phyloP scores from a whole-genome alignment of 2,329 filamentous ascomycete species.

The Juglanconis sp. region DNA sequence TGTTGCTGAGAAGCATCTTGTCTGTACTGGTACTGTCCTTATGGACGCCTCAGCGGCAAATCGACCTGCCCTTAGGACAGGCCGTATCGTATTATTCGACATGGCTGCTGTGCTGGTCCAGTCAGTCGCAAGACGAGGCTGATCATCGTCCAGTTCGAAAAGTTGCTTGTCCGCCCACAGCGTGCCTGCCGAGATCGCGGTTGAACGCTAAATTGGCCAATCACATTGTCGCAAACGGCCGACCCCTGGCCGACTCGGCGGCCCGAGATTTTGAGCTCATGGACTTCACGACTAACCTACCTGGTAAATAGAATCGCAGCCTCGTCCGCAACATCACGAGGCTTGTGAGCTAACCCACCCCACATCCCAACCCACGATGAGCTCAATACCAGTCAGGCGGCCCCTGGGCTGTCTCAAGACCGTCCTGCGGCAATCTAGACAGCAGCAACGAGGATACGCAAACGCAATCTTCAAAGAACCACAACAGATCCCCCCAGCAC shows the following conservation, averaged over 20 bases:
- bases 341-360: conserved; percentile 10
- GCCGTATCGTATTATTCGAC: conserved; percentile 21
- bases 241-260: neutral
- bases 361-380: conserved; percentile 41
- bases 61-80: conserved; percentile 23
- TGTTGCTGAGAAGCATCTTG: conserved; percentile 24
- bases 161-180: conserved; percentile 1
- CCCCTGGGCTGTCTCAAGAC: conserved; percentile 70
- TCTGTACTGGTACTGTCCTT: conserved; percentile 14
- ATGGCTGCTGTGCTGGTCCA: conserved; percentile 18
- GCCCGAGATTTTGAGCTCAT: conserved; percentile 18
- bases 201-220: conserved; percentile 1
- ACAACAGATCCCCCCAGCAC: conserved; percentile 14
- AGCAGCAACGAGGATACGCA: conserved; percentile 31
- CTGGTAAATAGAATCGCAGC: neutral
- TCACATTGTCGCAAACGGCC: neutral
- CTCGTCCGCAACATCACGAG: conserved; percentile 1
- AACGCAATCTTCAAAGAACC: conserved; percentile 13
- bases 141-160: conserved; percentile 14
- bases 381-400: conserved; percentile 60
- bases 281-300: conserved; percentile 15
- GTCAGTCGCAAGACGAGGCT: conserved; percentile 5
- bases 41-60: conserved; percentile 20
- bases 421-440: conserved; percentile 56
- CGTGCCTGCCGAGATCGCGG: neutral